A percentile compares a stretch with the other conserved stretches of the same genome.
These are phyloP conservation scores for Pugionium dolabratum DNA, from an alignment of 345 rosid genomes.

Conservation along the genomic window DNA sequence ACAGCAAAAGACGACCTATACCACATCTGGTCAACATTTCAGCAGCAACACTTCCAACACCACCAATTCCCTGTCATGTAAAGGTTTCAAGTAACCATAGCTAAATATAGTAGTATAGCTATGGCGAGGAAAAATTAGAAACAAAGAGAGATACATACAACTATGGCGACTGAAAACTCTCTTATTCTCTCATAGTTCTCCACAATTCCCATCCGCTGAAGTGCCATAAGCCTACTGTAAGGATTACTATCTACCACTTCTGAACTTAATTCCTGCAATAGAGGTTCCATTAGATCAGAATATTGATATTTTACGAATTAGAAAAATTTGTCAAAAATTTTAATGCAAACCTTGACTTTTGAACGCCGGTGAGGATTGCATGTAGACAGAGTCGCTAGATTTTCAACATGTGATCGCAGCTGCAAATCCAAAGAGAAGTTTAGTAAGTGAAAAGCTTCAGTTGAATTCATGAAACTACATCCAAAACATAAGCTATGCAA, in stretches of 20 bases:
- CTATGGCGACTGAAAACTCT: slow-evolving; percentile 90
- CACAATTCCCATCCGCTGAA: slow-evolving; percentile 97
- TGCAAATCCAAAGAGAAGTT: slow-evolving; percentile 28
- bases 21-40: slow-evolving; percentile 99
- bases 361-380: slow-evolving; percentile 60
- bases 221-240: slow-evolving; percentile 98
- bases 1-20: slow-evolving; percentile 90
- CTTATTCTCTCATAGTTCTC: slow-evolving; percentile 84
- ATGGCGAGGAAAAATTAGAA: background rate
- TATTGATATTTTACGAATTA: slow-evolving; percentile 4
- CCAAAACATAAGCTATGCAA: slow-evolving; percentile 18
- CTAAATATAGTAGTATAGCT: background rate
- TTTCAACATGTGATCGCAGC: slow-evolving; percentile 63
- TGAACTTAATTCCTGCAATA: slow-evolving; percentile 86
- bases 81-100: background rate
- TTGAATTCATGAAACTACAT: background rate
- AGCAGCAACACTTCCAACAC: slow-evolving; percentile 99
- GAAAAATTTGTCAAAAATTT: slow-evolving; percentile 1
- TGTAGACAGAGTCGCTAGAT: slow-evolving; percentile 54
- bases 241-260: slow-evolving; percentile 98
- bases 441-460: background rate
- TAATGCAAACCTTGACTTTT: slow-evolving; percentile 65
- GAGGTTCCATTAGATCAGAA: background rate
- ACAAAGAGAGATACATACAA: slow-evolving; percentile 53
- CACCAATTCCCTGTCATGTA: slow-evolving; percentile 82